phyloP scores from a whole-genome alignment of 192 early-diverging fungal genomes.

The Coemansia erecta region DNA sequence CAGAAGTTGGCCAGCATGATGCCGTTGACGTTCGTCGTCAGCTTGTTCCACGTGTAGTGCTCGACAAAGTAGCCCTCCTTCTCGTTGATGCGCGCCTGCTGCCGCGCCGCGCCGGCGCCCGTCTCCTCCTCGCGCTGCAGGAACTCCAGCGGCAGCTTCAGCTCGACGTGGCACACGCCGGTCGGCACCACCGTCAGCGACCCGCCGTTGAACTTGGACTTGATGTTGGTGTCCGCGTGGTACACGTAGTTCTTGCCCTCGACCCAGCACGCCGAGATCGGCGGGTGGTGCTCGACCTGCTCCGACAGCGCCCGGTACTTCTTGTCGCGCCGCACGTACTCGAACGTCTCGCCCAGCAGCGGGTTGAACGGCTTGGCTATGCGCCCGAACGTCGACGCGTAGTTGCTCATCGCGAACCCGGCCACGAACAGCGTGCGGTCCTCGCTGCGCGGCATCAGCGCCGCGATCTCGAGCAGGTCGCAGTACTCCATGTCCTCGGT shows the following conservation, averaged over 20 bases:
- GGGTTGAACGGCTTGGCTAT: slow-evolving; percentile 92
- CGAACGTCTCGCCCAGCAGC: slow-evolving; percentile 85
- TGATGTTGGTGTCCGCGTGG: slow-evolving; percentile 84
- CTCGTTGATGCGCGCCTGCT: slow-evolving; percentile 41
- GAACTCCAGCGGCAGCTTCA: slow-evolving; percentile 64
- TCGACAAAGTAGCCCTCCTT: slow-evolving; percentile 61
- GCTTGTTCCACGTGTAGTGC: slow-evolving; percentile 87
- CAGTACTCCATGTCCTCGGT: slow-evolving; percentile 85
- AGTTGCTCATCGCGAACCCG: slow-evolving; percentile 87
- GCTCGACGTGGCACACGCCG: slow-evolving; percentile 76
- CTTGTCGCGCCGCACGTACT: slow-evolving; percentile 77
- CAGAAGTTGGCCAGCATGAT: slow-evolving; percentile 80
- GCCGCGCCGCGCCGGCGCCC: slow-evolving; percentile 22
- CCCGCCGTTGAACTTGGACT: slow-evolving; percentile 83
- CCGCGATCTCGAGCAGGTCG: slow-evolving; percentile 76
- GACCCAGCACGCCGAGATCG: slow-evolving; percentile 83
- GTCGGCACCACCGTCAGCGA: slow-evolving; percentile 78
- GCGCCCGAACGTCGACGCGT: slow-evolving; percentile 74
- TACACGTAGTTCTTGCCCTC: slow-evolving; percentile 79
- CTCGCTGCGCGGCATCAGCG: slow-evolving; percentile 55
- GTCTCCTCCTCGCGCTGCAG: slow-evolving; percentile 44
- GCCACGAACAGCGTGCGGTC: slow-evolving; percentile 76
- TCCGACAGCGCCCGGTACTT: slow-evolving; percentile 80
- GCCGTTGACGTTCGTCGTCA: slow-evolving; percentile 82
- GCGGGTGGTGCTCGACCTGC: slow-evolving; percentile 90